Percentiles rank a stretch among this genome's conserved stretches.
These are phyloP conservation scores for Eucalyptus microcorys DNA, from an alignment of 345 rosid genomes.

Conservation along the genomic window DNA sequence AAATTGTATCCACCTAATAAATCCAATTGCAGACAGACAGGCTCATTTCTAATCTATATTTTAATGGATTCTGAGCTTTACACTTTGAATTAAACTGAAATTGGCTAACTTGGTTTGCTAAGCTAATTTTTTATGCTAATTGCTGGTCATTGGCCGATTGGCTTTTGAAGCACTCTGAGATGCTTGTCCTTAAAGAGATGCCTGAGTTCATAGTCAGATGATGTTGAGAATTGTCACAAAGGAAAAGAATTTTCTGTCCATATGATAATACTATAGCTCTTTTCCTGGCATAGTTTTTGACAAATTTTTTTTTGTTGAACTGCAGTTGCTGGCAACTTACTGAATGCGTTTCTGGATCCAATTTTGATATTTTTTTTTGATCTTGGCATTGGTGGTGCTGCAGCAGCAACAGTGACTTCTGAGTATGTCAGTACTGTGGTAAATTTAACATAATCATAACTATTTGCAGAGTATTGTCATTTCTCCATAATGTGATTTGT, in stretches of 20 bases:
- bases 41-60: not conserved
- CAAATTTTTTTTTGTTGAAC: not conserved
- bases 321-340: slow-evolving; percentile 73
- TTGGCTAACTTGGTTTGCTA: not conserved
- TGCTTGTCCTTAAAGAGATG: not conserved
- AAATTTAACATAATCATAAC: slow-evolving; percentile 18
- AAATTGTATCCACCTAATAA: not conserved
- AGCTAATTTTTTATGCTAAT: not conserved
- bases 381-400: slow-evolving; percentile 82
- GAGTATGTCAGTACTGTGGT: slow-evolving; percentile 85
- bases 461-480: not conserved
- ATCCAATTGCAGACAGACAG: not conserved
- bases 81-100: not conserved
- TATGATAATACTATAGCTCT: not conserved
- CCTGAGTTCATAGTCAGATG: not conserved
- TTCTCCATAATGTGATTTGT: not conserved
- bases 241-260: not conserved
- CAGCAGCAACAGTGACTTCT: slow-evolving; percentile 85
- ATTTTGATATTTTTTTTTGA: slow-evolving; percentile 61
- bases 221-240: not conserved
- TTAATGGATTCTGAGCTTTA: not conserved
- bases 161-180: not conserved
- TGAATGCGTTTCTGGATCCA: slow-evolving; percentile 70
- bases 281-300: not conserved
- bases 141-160: not conserved